phyloP scores from a whole-genome alignment of 768 basidiomycete genomes.

The Phylloporus scabripes region DNA sequence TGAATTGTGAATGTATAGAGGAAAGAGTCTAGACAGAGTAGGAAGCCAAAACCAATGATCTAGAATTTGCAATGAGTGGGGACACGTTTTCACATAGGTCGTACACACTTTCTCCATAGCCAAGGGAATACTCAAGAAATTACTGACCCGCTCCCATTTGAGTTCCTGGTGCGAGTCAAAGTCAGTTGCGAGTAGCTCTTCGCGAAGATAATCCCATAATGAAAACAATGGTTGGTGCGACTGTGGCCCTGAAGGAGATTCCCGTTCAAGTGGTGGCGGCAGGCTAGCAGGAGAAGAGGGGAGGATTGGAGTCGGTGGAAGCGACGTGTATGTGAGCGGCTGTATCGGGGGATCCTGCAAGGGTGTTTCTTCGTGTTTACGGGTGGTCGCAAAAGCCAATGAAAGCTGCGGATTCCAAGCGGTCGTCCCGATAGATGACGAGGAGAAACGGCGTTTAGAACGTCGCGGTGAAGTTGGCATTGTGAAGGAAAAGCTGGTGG shows the following conservation, averaged over 20 bases:
- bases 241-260: conserved; percentile 13
- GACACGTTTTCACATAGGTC: not conserved
- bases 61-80: conserved; percentile 27
- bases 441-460: conserved; percentile 31
- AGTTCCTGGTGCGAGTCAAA: conserved; percentile 91
- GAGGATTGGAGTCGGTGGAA: conserved; percentile 67
- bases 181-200: conserved; percentile 87
- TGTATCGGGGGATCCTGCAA: conserved; percentile 13
- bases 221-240: conserved; percentile 56
- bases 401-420: conserved; percentile 21
- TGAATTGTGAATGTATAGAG: conserved; percentile 97
- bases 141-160: conserved; percentile 95
- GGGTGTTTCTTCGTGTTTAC: conserved; percentile 9
- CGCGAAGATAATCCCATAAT: conserved; percentile 86
- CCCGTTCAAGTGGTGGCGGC: conserved; percentile 18
- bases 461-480: conserved; percentile 33
- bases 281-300: conserved; percentile 36
- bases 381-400: conserved; percentile 7
- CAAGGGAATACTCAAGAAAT: conserved; percentile 87
- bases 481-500: not conserved
- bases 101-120: conserved; percentile 86
- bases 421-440: conserved; percentile 19
- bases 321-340: conserved; percentile 61
- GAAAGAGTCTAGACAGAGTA: conserved; percentile 94
- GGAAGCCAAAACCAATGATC: conserved; percentile 89